phyloP scores from a whole-genome alignment of 176 grass and related monocot species.

The Triticum urartu region DNA sequence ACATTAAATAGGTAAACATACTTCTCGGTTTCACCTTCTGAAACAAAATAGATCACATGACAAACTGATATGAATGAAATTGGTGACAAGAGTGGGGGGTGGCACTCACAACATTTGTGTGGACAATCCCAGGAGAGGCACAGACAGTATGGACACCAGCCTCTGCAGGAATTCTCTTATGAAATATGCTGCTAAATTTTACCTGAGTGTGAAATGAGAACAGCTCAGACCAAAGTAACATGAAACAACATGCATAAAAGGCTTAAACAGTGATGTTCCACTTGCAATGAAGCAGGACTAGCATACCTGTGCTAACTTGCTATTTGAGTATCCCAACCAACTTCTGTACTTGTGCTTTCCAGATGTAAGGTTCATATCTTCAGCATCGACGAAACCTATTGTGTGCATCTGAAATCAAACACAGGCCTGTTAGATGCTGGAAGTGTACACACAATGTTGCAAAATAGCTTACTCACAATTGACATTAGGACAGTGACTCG shows the following conservation, averaged over 20 bases:
- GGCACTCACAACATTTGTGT: constrained; percentile 95
- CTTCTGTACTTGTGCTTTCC: constrained; percentile 76
- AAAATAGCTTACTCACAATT: background rate
- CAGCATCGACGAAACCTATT: constrained; percentile 77
- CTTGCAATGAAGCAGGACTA: background rate
- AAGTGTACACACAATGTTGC: background rate
- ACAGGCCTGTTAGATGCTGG: background rate
- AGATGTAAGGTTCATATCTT: constrained; percentile 90
- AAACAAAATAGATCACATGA: background rate
- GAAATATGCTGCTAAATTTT: constrained; percentile 97
- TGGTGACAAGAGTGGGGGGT: background rate
- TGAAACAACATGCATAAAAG: constrained; percentile 24
- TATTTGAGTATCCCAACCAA: constrained; percentile 80
- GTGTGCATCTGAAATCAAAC: constrained; percentile 78
- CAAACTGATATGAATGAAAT: background rate
- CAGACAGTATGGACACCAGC: constrained; percentile 68
- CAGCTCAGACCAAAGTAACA: constrained; percentile 5
- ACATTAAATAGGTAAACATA: background rate
- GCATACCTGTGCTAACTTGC: constrained; percentile 92
- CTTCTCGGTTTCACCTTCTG: background rate
- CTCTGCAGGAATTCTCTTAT: constrained; percentile 88
- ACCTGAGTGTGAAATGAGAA: constrained; percentile 47
- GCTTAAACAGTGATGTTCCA: background rate
- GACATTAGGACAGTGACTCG: background rate
- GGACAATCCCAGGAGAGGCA: constrained; percentile 79